phyloP scores from a whole-genome alignment of 2,329 filamentous ascomycete species.

The Tolypocladium sp. region DNA sequence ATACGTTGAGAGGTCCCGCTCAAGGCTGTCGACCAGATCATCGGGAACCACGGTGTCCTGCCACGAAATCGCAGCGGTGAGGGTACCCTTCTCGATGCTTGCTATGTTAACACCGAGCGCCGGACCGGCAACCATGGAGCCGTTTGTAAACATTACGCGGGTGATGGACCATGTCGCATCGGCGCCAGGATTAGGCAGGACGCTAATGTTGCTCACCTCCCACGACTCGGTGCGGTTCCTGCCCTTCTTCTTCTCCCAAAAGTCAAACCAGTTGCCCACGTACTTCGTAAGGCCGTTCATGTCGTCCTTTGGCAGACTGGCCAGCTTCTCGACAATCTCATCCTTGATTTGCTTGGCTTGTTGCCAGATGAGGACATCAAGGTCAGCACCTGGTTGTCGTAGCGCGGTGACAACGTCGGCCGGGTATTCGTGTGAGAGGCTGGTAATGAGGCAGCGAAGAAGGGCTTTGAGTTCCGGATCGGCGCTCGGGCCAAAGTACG shows the following conservation, averaged over 20 bases:
- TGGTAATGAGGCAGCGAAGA: slow-evolving; percentile 30
- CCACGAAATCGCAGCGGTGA: slow-evolving; percentile 37
- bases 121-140: slow-evolving; percentile 31
- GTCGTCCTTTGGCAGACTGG: slow-evolving; percentile 32
- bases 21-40: slow-evolving; percentile 25
- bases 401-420: slow-evolving; percentile 13
- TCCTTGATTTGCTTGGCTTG: slow-evolving; percentile 24
- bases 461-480: slow-evolving; percentile 14
- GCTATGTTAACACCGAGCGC: slow-evolving; percentile 36
- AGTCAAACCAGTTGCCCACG: slow-evolving; percentile 32
- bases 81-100: slow-evolving; percentile 28
- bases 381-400: slow-evolving; percentile 9
- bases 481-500: slow-evolving; percentile 17
- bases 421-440: slow-evolving; percentile 20
- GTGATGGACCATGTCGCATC: slow-evolving; percentile 24
- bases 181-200: slow-evolving; percentile 14
- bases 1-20: slow-evolving; percentile 21
- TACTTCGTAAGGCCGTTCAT: slow-evolving; percentile 29
- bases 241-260: slow-evolving; percentile 32
- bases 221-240: slow-evolving; percentile 32
- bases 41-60: slow-evolving; percentile 33
- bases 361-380: slow-evolving; percentile 30
- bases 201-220: slow-evolving; percentile 45
- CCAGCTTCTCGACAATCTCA: slow-evolving; percentile 21
- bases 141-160: slow-evolving; percentile 41